Percentiles rank a stretch among this genome's conserved stretches.
phyloP scores from a whole-genome alignment of 306 rosid species.

The Cucurbita pepo region DNA sequence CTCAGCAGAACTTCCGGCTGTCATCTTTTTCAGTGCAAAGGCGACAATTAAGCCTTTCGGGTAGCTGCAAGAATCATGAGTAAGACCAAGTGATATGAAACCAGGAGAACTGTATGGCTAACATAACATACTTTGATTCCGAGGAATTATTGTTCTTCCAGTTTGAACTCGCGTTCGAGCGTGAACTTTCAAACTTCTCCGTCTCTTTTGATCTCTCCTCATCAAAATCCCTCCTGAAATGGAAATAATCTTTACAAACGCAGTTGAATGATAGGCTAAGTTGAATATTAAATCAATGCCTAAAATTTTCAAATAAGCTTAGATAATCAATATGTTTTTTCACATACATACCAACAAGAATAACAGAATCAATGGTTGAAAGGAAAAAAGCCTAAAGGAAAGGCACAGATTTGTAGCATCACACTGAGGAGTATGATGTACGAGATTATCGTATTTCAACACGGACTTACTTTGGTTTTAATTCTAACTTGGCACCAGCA shows the following conservation, averaged over 20 bases:
- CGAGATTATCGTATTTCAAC: neutral
- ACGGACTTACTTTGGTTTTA: constrained; percentile 56
- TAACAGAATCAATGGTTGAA: neutral
- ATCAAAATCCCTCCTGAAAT: constrained; percentile 66
- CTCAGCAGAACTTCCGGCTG: constrained; percentile 24
- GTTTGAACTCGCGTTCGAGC: constrained; percentile 15
- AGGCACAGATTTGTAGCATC: neutral
- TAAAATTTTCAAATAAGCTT: neutral
- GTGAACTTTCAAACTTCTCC: constrained; percentile 35
- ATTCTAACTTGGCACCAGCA: constrained; percentile 46
- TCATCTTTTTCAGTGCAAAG: constrained; percentile 36
- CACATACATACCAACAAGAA: neutral
- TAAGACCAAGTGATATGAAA: constrained; percentile 3
- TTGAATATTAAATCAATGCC: neutral
- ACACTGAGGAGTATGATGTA: too few species aligned
- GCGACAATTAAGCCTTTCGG: constrained; percentile 79
- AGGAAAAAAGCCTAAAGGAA: neutral
- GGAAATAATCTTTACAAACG: neutral
- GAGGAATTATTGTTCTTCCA: constrained; percentile 21
- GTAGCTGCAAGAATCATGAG: constrained; percentile 39
- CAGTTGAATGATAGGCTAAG: neutral
- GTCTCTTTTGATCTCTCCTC: constrained; percentile 44
- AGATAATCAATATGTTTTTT: neutral
- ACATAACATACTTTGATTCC: constrained; percentile 32
- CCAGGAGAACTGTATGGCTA: neutral